Conservation (phyloP, 768 basidiomycete genomes). For the Leccinellum albellum region DNA sequence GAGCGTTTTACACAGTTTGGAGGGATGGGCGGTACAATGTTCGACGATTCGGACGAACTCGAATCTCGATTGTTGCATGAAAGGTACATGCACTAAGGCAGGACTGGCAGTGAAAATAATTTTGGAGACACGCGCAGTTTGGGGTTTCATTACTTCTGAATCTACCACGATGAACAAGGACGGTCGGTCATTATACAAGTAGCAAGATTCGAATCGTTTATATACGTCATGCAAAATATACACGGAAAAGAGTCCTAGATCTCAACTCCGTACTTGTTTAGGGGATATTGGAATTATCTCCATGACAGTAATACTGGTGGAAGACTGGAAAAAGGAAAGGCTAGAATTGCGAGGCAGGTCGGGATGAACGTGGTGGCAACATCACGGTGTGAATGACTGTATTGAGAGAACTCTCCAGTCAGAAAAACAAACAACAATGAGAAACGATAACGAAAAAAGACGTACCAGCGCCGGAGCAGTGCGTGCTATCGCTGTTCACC, state of each 20-base stretch:
- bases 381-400: slow-evolving; percentile 12
- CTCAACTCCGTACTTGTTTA: no score
- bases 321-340: neutral
- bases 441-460: neutral
- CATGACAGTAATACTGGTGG: no score
- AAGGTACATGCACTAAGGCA: neutral
- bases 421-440: neutral
- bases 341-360: neutral
- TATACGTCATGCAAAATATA: neutral
- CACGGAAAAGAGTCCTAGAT: no score
- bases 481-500: slow-evolving; percentile 1
- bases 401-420: neutral
- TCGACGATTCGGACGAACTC: neutral
- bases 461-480: slow-evolving; percentile 12
- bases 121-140: no score
- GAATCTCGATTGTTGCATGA: neutral
- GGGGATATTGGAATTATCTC: no score
- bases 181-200: no score
- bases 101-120: no score
- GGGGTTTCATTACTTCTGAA: no score
- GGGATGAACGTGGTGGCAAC: neutral
- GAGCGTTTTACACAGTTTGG: neutral
- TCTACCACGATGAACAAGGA: no score
- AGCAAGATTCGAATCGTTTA: no score
- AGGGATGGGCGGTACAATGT: neutral